Evolutionary conservation across 1,284 basidiomycete genomes (phyloP).

Genomic region (Cutaneotrichosporon spelunceum): DNA sequence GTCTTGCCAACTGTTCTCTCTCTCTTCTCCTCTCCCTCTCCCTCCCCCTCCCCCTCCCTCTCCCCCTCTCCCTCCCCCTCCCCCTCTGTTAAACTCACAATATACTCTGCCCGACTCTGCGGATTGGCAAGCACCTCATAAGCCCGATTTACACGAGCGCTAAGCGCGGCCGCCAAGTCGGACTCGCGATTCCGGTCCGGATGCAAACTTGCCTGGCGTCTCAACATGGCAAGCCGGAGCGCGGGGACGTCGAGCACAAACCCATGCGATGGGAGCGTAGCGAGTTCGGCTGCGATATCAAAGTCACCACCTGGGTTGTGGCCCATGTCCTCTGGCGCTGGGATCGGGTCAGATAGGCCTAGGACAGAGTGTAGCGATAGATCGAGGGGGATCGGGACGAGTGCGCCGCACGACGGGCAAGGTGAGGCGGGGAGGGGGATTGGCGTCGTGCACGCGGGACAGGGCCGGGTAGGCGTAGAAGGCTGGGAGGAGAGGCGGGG

Average conservation of each 20-base stretch:
- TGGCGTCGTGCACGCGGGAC: conserved; percentile 33
- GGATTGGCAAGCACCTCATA: conserved; percentile 47
- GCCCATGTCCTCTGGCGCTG: not conserved
- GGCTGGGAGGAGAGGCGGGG: not conserved
- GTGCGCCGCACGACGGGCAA: conserved; percentile 39
- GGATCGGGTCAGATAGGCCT: conserved; percentile 32
- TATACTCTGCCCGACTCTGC: conserved; percentile 47
- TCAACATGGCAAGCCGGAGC: conserved; percentile 39
- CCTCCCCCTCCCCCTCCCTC: too few relatives aligned
- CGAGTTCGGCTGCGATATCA: conserved; percentile 35
- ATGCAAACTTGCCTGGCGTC: conserved; percentile 44
- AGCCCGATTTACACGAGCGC: conserved; percentile 47
- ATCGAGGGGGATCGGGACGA: conserved; percentile 39
- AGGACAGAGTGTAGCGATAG: conserved; percentile 46
- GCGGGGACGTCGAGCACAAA: conserved; percentile 40
- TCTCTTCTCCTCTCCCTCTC: too few relatives aligned
- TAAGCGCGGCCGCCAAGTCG: conserved; percentile 40
- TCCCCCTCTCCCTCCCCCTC: too few relatives aligned
- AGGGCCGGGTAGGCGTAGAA: conserved; percentile 24
- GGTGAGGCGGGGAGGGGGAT: conserved; percentile 41
- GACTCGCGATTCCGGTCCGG: conserved; percentile 41
- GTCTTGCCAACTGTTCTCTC: too few relatives aligned
- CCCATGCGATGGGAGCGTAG: conserved; percentile 36
- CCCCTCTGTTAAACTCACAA: conserved; percentile 35
- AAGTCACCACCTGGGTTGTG: conserved; percentile 8